Evolutionary conservation across 2,329 filamentous ascomycete genomes (phyloP).

Genomic region (Cercospora sp.): DNA sequence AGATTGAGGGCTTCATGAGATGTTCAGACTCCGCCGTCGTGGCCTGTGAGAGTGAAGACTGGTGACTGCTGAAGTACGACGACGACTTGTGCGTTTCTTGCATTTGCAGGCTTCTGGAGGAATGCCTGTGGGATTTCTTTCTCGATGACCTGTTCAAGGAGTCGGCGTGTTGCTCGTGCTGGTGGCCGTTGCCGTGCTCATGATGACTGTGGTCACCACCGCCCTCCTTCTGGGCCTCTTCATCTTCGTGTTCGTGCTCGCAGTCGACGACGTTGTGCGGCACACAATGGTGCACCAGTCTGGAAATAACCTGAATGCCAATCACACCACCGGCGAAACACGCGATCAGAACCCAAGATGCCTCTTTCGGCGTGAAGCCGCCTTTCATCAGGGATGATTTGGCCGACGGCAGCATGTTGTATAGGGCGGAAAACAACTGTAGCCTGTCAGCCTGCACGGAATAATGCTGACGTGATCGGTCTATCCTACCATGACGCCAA

Average conservation of each 20-base stretch:
- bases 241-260: conserved; percentile 62
- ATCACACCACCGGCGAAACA: conserved; percentile 72
- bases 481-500: conserved; percentile 83
- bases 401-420: conserved; percentile 88
- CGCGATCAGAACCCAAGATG: conserved; percentile 67
- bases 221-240: conserved; percentile 27
- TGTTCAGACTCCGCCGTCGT: conserved; percentile 3
- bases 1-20: background rate
- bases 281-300: conserved; percentile 70
- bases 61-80: conserved; percentile 29
- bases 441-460: conserved; percentile 13
- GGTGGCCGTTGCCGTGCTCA: conserved; percentile 16
- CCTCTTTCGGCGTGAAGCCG: conserved; percentile 64
- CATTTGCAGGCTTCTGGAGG: conserved; percentile 21
- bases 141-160: conserved; percentile 16
- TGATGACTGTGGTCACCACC: conserved; percentile 29
- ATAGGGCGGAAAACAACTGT: conserved; percentile 86
- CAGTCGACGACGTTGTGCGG: conserved; percentile 80
- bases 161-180: conserved; percentile 18
- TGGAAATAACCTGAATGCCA: conserved; percentile 72
- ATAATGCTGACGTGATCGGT: background rate
- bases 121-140: conserved; percentile 11
- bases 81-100: conserved; percentile 26
- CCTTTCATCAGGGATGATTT: conserved; percentile 72
- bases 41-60: conserved; percentile 15